Evolutionary conservation across 1,284 basidiomycete species (phyloP).

Genomic region (Trametes hirsuta): DNA sequence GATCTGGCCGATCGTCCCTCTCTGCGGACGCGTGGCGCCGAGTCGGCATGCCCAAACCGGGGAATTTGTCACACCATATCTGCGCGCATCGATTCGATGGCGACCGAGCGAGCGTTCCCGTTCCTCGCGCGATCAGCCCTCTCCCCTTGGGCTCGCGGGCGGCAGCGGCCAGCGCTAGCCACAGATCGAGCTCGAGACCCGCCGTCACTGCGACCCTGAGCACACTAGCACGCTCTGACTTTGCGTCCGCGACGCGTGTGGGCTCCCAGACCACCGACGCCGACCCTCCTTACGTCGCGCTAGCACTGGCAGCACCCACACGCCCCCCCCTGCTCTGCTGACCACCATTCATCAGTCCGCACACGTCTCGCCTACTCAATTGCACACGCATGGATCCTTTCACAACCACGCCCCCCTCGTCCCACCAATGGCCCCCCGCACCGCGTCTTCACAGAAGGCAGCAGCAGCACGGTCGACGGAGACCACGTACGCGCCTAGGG

Average conservation of each 20-base stretch:
- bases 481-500: neutral
- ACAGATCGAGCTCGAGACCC: neutral
- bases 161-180: neutral
- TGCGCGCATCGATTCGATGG: conserved; percentile 8
- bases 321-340: neutral
- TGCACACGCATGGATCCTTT: neutral
- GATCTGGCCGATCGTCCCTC: conserved; percentile 15
- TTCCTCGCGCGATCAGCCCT: neutral
- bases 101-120: neutral
- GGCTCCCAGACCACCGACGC: no score
- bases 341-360: neutral
- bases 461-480: neutral
- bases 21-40: conserved; percentile 1
- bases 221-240: no score
- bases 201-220: neutral
- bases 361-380: neutral
- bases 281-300: neutral
- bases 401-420: neutral
- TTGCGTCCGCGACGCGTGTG: no score
- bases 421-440: no score
- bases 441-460: neutral
- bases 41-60: conserved; percentile 17
- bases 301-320: neutral
- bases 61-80: conserved; percentile 15
- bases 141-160: no score